Percentiles rank a stretch among this genome's conserved stretches.
Evolutionary conservation across 306 rosid species (phyloP).

Genomic region (Dicorynia guianensis): DNA sequence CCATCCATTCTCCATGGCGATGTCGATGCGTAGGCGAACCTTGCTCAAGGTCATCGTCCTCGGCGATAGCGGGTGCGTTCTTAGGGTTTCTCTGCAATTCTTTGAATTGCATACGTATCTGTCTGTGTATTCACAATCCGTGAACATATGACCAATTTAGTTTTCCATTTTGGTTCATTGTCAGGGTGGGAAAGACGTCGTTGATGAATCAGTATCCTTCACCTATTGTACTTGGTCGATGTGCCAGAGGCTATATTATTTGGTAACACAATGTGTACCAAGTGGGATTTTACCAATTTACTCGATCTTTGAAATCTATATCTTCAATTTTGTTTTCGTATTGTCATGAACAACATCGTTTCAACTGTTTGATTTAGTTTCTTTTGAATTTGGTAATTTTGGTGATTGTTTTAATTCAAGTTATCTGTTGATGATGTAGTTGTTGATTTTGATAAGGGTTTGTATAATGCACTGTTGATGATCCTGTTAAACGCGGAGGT

Average conservation of each 20-base stretch:
- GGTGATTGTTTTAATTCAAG: background rate
- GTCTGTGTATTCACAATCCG: background rate
- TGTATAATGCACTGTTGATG: background rate
- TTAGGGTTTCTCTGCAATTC: constrained; percentile 43
- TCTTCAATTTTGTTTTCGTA: background rate
- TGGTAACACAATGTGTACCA: background rate
- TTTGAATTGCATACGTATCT: background rate
- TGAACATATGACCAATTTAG: background rate
- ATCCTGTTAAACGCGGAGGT: background rate
- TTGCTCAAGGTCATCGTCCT: constrained; percentile 97
- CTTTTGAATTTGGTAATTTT: background rate
- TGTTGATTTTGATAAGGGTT: background rate
- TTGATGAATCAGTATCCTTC: constrained; percentile 96
- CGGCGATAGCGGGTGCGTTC: constrained; percentile 85
- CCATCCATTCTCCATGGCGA: constrained; percentile 35
- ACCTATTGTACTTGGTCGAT: background rate
- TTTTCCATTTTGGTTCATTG: constrained; percentile 7
- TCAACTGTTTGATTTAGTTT: background rate
- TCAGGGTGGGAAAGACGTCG: constrained; percentile 94
- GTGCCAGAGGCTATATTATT: background rate
- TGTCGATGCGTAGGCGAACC: constrained; percentile 84
- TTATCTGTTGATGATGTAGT: background rate
- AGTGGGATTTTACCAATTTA: background rate
- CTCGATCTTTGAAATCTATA: background rate
- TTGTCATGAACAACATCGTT: background rate